Percentiles rank a stretch among this genome's conserved stretches.
These are phyloP conservation scores for Populus tremula DNA, from an alignment of 345 rosid species.

Conservation along the genomic window DNA sequence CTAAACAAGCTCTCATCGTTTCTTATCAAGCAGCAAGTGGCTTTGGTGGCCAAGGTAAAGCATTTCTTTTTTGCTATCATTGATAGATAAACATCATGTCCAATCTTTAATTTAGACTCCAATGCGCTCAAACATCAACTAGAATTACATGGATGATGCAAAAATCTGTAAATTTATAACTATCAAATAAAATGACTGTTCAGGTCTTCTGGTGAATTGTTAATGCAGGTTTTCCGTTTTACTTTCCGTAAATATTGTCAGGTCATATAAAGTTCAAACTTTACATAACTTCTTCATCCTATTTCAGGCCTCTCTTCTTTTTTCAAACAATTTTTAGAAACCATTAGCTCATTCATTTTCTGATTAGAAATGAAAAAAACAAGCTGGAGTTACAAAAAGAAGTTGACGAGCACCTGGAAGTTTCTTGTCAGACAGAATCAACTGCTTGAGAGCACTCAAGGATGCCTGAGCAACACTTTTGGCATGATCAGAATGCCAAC, in stretches of 20 bases:
- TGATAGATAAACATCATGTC: no score
- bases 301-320: not conserved
- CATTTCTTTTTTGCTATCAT: no score
- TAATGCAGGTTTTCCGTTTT: slow-evolving; percentile 26
- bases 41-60: no score
- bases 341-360: not conserved
- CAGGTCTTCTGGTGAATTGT: no score
- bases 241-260: slow-evolving; percentile 29
- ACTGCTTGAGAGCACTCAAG: slow-evolving; percentile 77
- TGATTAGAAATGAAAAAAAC: not conserved
- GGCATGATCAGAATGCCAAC: slow-evolving; percentile 74
- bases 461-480: slow-evolving; percentile 81
- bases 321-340: not conserved
- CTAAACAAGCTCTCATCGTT: no score
- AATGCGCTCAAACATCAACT: no score
- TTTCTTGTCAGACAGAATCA: slow-evolving; percentile 65
- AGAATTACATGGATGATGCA: no score
- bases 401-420: slow-evolving; percentile 60
- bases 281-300: not conserved
- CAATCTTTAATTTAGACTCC: no score
- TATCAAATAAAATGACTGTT: no score
- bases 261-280: not conserved
- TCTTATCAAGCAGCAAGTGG: no score
- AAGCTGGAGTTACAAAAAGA: not conserved
- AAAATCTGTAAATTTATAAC: no score